Evolutionary conservation across 345 rosid genomes (phyloP).

Genomic region (Lagerstroemia speciosa): DNA sequence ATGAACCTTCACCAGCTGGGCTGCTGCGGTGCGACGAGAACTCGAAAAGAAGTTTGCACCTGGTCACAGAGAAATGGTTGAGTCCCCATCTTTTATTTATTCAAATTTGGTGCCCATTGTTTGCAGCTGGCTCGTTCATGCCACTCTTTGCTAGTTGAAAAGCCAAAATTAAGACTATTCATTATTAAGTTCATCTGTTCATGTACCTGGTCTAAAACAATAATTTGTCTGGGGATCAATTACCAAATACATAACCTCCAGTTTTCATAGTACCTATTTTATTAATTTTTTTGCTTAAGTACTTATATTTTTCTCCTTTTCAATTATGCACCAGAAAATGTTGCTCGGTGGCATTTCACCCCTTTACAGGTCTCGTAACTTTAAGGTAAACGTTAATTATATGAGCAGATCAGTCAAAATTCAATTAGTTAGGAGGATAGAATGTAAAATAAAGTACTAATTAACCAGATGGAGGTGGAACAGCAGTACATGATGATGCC

Average conservation of each 20-base stretch:
- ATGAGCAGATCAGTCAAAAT: no score
- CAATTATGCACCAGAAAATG: slow-evolving; percentile 4
- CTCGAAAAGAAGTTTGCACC: slow-evolving; percentile 2
- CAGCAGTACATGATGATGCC: background rate
- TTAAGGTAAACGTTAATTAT: background rate
- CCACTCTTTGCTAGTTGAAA: background rate
- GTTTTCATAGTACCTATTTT: no score
- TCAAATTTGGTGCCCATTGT: background rate
- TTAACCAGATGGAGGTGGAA: background rate
- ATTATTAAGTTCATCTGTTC: no score
- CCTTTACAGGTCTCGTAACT: background rate
- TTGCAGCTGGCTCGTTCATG: background rate
- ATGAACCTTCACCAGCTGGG: slow-evolving; percentile 5
- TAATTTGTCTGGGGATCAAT: no score
- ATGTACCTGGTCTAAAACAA: no score
- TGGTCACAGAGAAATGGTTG: slow-evolving; percentile 7
- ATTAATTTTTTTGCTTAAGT: no score
- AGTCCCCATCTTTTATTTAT: background rate
- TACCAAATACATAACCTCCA: no score
- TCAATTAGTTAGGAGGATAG: background rate
- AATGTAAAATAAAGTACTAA: background rate
- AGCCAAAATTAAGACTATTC: no score
- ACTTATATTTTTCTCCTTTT: no score
- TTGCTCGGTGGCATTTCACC: background rate
- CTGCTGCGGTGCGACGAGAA: slow-evolving; percentile 10